Base-by-base conservation (phyloP, 306 rosid species). In the Styphnolobium japonicum region DNA sequence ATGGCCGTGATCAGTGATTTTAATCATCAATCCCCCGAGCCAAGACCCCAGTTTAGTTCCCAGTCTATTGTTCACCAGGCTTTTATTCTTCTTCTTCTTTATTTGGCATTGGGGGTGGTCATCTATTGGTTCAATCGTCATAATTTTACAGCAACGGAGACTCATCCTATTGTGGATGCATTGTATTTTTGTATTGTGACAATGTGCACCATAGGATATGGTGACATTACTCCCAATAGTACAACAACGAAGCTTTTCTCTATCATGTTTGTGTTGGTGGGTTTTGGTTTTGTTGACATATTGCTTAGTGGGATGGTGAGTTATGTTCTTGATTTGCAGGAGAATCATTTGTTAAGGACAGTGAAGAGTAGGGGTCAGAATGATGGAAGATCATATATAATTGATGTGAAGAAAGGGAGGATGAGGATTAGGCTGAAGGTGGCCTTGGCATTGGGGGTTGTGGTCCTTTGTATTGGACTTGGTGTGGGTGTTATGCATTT, bases 381-480 rank as follows among this genome's bases (percentile, higher is more conserved):
- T 43, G 93, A 88, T 67, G 86, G 67, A 1, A 84, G 63, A 15
- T 93, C 98, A 0, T 93, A 90, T 67, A 84, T 96, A 66, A 67
- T 96, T 71, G 99, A 96, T 87, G 89, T 88, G 56, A 96, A 95
- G 89, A 95, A 96, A 80, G 99, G 99, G 78, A 91, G 99, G 80
- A 96, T 96, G 99, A 90, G 99, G 85, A 96, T 96, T 80, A 87
- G 98, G 82, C 82, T 96, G 99, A 93, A 96, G 88, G 99, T 96
- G 77, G 98, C 83, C 2, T 72, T 95, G 89, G 99, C 99, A 9
- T 82, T 93, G 66, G 96, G 91, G 61, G 98, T 95, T 72, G 98
- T 95, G 67, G 90, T 95, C 23, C 87, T 93, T 56, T 95, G 99
- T 85, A 90, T 90, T 76, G 96, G 97, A 16, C 11, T 93, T 29